Evolutionary conservation across 2,329 filamentous ascomycete genomes (phyloP).

Genomic region (Penicillium sp.): DNA sequence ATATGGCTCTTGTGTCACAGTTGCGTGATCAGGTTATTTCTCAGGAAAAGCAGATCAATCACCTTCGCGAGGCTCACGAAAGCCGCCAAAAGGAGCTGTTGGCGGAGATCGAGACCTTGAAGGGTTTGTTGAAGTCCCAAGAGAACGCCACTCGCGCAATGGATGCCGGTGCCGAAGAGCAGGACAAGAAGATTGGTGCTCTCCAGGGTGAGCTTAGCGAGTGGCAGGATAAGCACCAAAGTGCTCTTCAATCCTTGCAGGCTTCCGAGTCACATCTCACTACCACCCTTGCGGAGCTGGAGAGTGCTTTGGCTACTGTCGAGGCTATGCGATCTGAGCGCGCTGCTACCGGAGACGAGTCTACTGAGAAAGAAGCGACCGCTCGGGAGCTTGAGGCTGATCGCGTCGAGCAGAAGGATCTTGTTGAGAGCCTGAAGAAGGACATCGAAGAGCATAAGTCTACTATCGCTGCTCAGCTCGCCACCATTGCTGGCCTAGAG

Average conservation of each 20-base stretch:
- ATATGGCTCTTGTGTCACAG: constrained; percentile 83
- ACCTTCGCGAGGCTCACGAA: constrained; percentile 69
- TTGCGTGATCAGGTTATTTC: constrained; percentile 84
- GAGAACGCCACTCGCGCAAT: constrained; percentile 36
- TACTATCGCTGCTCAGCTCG: constrained; percentile 64
- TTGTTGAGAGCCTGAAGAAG: constrained; percentile 60
- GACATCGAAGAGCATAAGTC: constrained; percentile 80
- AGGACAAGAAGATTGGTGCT: constrained; percentile 58
- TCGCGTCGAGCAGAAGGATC: constrained; percentile 55
- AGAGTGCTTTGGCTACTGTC: constrained; percentile 58
- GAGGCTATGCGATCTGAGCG: constrained; percentile 47
- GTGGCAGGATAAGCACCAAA: constrained; percentile 74
- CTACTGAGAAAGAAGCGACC: constrained; percentile 36
- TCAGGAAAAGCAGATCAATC: constrained; percentile 74
- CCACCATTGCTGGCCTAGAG: constrained; percentile 71
- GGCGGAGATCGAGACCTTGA: constrained; percentile 66
- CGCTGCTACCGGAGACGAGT: constrained; percentile 29
- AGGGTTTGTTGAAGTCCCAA: constrained; percentile 49
- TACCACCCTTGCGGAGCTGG: constrained; percentile 68
- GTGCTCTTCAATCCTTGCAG: constrained; percentile 66
- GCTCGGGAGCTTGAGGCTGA: constrained; percentile 50
- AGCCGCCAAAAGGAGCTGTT: constrained; percentile 70
- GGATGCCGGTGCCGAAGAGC: constrained; percentile 37
- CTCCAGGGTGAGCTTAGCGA: constrained; percentile 67
- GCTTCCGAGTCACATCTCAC: constrained; percentile 69